phyloP scores from a whole-genome alignment of 2,329 filamentous ascomycete genomes.

The Raffaelea arxii region DNA sequence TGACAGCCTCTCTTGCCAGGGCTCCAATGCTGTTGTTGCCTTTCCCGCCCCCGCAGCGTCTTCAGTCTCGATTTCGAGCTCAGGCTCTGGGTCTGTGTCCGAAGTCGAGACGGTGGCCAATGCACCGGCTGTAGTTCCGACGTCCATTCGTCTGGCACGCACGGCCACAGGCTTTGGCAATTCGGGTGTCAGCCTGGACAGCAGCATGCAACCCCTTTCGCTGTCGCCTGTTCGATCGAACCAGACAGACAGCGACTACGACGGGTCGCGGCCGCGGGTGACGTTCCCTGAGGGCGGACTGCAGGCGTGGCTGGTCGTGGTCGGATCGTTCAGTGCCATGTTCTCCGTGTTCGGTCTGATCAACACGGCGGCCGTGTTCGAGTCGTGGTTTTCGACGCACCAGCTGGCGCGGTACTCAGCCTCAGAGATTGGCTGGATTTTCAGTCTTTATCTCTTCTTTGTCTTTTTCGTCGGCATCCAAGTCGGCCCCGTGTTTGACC shows the following conservation, averaged over 20 bases:
- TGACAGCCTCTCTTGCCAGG: background rate
- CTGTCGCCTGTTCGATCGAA: background rate
- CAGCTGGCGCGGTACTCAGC: constrained; percentile 60
- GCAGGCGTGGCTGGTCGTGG: constrained; percentile 64
- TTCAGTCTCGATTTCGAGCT: background rate
- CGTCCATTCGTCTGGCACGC: constrained; percentile 5
- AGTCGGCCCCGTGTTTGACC: constrained; percentile 74
- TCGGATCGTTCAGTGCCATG: constrained; percentile 67
- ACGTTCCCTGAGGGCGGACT: constrained; percentile 67
- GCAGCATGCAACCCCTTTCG: background rate
- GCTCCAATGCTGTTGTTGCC: background rate
- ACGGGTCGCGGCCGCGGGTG: constrained; percentile 9
- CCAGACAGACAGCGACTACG: background rate
- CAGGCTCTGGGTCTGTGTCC: constrained; percentile 6
- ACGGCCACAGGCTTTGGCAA: constrained; percentile 4
- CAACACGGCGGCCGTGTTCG: constrained; percentile 67
- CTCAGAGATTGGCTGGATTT: constrained; percentile 75
- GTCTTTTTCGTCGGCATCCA: constrained; percentile 76
- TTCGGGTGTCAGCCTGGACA: background rate
- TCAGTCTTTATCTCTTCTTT: constrained; percentile 70
- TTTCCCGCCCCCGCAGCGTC: background rate
- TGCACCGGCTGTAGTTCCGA: background rate
- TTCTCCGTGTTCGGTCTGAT: constrained; percentile 62
- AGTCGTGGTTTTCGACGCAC: constrained; percentile 64
- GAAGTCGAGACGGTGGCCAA: background rate